phyloP scores from a whole-genome alignment of 1,284 basidiomycete species.

The Pseudozyma hubeiensis region DNA sequence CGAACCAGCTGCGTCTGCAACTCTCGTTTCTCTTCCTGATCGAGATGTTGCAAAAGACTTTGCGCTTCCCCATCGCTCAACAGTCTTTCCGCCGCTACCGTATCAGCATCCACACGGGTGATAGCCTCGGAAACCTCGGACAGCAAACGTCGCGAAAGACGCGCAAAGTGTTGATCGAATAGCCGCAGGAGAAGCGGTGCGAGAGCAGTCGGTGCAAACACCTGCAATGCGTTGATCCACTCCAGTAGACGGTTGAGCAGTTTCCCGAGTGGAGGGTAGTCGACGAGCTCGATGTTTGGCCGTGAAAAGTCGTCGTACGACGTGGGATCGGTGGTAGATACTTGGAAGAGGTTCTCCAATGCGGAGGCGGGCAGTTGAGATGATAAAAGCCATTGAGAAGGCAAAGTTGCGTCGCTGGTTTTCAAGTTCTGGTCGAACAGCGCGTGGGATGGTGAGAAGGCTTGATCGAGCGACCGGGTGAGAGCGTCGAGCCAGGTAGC shows the following conservation, averaged over 20 bases:
- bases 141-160: slow-evolving; percentile 13
- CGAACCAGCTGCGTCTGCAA: slow-evolving; percentile 15
- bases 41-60: slow-evolving; percentile 6
- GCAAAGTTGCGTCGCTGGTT: neutral
- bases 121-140: slow-evolving; percentile 7
- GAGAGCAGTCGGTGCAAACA: slow-evolving; percentile 24
- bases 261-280: slow-evolving; percentile 29
- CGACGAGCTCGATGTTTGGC: slow-evolving; percentile 29
- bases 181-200: neutral
- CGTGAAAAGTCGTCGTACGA: slow-evolving; percentile 27
- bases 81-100: neutral
- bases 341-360: slow-evolving; percentile 13
- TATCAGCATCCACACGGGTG: neutral
- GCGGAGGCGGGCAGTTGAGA: slow-evolving; percentile 14
- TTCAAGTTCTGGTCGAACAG: slow-evolving; percentile 11
- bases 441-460: slow-evolving; percentile 9
- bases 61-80: slow-evolving; percentile 12
- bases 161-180: slow-evolving; percentile 11
- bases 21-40: neutral
- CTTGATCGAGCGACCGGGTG: slow-evolving; percentile 10
- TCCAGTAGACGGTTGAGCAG: slow-evolving; percentile 33
- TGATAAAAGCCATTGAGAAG: slow-evolving; percentile 23
- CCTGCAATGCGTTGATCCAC: slow-evolving; percentile 30
- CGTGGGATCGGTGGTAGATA: neutral
- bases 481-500: slow-evolving; percentile 21